Base-by-base conservation (phyloP, 192 early-diverging fungal species). In the Entomortierella parvispora region DNA sequence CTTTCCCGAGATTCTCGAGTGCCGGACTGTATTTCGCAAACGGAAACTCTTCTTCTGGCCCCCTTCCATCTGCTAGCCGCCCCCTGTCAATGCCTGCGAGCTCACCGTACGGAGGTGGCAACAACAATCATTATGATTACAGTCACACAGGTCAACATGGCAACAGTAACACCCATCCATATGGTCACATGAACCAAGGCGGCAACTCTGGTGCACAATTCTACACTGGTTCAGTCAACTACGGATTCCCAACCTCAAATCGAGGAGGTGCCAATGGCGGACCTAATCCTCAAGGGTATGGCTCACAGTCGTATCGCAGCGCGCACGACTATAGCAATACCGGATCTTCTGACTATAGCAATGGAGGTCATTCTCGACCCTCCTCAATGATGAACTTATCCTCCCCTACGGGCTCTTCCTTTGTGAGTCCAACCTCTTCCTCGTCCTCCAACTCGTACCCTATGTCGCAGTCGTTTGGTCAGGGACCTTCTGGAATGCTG, bases 341-440 rank as follows among this genome's bases (percentile, higher is more conserved):
- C 34, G 51, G 50, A 40, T 74, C 65, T 26, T 62, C 64, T 20
- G 71, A 74, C 43, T 74, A 74, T 28, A 31, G 37, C 50, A 70
- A 55, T 42, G 48, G 54, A 20, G 31, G 46, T 23, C 71, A 76
- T 55, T 62, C 71, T 3, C 63, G 71, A n/a, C 43, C 71, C 10
- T 68, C 71, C 1, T 76, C 71, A 11, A 62, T 76, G 71, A 76
- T 76, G 71, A 51, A 65, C 20, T 6, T 76, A 7, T 66, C 71
- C 4, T 60, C 71, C 1, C 65, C 71, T 5, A 64, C 40, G 14
- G 65, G 71, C 28, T 71, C 69, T 9, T 76, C 71, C 15, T 76
- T 76, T 51, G 56, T 76, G 58, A 43, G 53, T 11, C 51, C 71
- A 17, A 33, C 62, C 3, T 55, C 71, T 14, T 62, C 71, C 0